Evolutionary conservation across 257 asterid species (phyloP).

Genomic region (Rehmannia glutinosa): DNA sequence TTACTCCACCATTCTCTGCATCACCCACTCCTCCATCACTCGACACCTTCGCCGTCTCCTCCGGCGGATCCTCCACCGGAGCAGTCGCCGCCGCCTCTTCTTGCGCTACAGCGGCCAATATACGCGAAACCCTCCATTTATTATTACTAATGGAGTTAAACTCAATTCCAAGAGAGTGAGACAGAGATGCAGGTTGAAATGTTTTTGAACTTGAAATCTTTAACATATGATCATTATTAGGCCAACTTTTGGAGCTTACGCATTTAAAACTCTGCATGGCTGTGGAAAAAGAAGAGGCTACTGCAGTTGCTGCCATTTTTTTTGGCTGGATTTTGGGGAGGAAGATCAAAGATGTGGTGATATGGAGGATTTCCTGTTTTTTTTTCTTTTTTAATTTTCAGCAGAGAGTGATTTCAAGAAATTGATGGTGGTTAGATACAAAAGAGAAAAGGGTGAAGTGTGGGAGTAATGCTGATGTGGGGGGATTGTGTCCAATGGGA

Average conservation of each 20-base stretch:
- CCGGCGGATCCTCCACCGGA: conserved; percentile 25
- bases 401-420: background rate
- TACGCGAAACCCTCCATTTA: conserved; percentile 44
- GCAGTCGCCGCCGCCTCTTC: conserved; percentile 50
- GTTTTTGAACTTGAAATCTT: conserved; percentile 37
- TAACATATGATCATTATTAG: conserved; percentile 31
- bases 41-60: conserved; percentile 17
- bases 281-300: conserved; percentile 59
- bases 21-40: conserved; percentile 23
- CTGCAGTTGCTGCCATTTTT: conserved; percentile 57
- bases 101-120: conserved; percentile 59
- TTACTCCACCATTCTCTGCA: conserved; percentile 20
- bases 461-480: conserved; percentile 54
- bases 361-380: background rate
- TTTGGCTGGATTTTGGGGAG: conserved; percentile 14
- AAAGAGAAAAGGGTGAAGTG: conserved; percentile 3
- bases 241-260: conserved; percentile 33
- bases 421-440: background rate
- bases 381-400: background rate
- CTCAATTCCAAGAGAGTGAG: conserved; percentile 37
- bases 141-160: conserved; percentile 18
- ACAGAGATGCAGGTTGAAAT: conserved; percentile 25
- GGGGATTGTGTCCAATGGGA: conserved; percentile 48
- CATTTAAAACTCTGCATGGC: conserved; percentile 40
- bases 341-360: background rate